Evolutionary conservation across 2,329 filamentous ascomycete species (phyloP), one percentile per base, ranked within the genome.

Genomic region (Blastomyces silverae): DNA sequence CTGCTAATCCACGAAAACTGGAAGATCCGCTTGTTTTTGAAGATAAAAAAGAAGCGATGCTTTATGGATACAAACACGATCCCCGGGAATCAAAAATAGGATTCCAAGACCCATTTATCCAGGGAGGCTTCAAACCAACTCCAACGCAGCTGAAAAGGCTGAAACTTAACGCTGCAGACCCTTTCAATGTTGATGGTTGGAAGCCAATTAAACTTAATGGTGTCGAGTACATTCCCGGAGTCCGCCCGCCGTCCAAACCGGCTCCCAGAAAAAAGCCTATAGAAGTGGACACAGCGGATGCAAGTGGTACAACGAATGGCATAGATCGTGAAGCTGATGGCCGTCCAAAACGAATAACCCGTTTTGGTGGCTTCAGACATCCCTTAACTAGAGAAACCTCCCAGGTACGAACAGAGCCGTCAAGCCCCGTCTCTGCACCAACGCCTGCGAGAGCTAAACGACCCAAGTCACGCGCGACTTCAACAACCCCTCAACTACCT

Each of bases 31-130:
- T 76, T n/a, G 71, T 84, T 2, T 86, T 80, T 66, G 84, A 86
- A 70, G 84, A 85, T 68, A 82, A 82, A 73, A 86, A 86, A 68
- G 85, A 87, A 74, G 81, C 85, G 0, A 81, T 82, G 65, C 74
- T 87, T 0, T 87, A 87, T 70, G 83, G 83, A 64, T 87, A 86
- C 71, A 79, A 78, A 44, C 84, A 84, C 71, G 83, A 84, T 66
- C 73, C 81, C 0, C 82, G 82, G 69, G 73, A 75, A 46, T 68
- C 71, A 46, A 76, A 78, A 63, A 73, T 75, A 48, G 80, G 81
- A n/a, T 77, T 75, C 63, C 85, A 86, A 68, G 82, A 87, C 69
- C 83, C 85, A 0, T 85, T 84, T 65, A 72, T 77, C 1, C 85
- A 87, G 68, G 79, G 78, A 57, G 78, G 79, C 11, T 80, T 80